Evolutionary conservation across 75 land plant genomes (phyloP).

Genomic region (Azolla pinnata): DNA sequence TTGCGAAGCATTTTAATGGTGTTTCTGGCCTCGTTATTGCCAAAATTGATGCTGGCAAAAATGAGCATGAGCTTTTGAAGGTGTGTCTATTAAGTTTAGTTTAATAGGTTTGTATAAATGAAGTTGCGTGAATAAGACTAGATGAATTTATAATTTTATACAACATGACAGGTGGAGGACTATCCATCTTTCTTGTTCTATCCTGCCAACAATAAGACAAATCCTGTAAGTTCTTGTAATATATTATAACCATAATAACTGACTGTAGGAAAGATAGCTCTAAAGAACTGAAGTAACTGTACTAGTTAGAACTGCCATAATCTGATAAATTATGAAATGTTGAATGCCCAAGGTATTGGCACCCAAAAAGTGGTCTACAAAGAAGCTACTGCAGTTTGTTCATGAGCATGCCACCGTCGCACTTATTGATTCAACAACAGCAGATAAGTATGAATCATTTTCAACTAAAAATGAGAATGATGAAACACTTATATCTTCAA

Average conservation of each 20-base stretch:
- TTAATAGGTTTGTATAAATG: background rate
- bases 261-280: too few species aligned
- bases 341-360: background rate
- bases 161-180: slow-evolving; percentile 40
- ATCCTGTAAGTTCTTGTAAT: slow-evolving; percentile 64
- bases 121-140: background rate
- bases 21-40: slow-evolving; percentile 50
- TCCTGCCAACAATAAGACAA: slow-evolving; percentile 44
- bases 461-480: too few species aligned
- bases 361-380: slow-evolving; percentile 6
- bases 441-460: slow-evolving; percentile 10
- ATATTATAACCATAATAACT: too few species aligned
- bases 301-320: too few species aligned
- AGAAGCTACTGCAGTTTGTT: slow-evolving; percentile 1
- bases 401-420: slow-evolving; percentile 4
- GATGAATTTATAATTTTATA: background rate
- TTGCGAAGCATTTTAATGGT: slow-evolving; percentile 76
- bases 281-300: too few species aligned
- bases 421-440: background rate
- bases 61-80: slow-evolving; percentile 74
- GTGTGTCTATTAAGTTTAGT: slow-evolving; percentile 20
- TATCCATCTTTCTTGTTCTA: slow-evolving; percentile 69
- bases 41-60: slow-evolving; percentile 71
- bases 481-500: too few species aligned
- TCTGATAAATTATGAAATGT: too few species aligned